Base-by-base conservation (phyloP, 805 yeast genomes). In the Candida peoriensis region DNA sequence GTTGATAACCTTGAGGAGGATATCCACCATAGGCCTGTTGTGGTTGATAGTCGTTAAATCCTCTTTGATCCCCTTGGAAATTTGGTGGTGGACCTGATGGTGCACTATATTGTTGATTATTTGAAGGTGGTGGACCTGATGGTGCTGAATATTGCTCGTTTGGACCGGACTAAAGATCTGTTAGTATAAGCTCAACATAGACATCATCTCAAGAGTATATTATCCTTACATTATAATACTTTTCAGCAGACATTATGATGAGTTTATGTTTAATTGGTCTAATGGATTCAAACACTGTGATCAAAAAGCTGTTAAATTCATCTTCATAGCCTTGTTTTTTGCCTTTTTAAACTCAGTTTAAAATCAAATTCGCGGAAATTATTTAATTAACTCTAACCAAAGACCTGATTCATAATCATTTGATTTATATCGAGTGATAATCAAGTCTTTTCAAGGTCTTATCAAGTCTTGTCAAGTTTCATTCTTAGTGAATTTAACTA, bases 1-100 rank as follows among this genome's bases (percentile, higher is more conserved):
- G 55, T 42, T 61, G 58, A 49, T 68, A 57, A 57, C 64, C 57
- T 41, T 17, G 46, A 43, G 41, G 60, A 25, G 38, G 38, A 16
- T 43, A 34, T 8, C 10, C 22, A 20, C 10, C 10, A 17, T 41
- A 42, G 7, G 42, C 46, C 21, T 41, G 45, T 13, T 39, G 35
- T 12, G 30, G 35, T 26, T 34, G 45, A 32, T 50, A 48, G 34
- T 46, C 48, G 20, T 33, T 30, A 39, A 47, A 46, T 10, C 51
- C 54, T 28, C 51, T 46, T 9, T 36, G 26, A 14, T 28, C 14
- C 20, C 33, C 27, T 22, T 31, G 31, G 16, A 12, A 15, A 19
- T 17, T n/a, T 24, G 44, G 43, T 34, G 48, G 40, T 16, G 39
- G 46, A 6, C 42, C 42, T 22, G 31, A 20, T 28, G 24, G 46